A percentile compares a stretch with the other conserved stretches of the same genome.
These are phyloP conservation scores for Fusarium sp. DNA, from an alignment of 2,329 filamentous ascomycete species.

Conservation along the genomic window DNA sequence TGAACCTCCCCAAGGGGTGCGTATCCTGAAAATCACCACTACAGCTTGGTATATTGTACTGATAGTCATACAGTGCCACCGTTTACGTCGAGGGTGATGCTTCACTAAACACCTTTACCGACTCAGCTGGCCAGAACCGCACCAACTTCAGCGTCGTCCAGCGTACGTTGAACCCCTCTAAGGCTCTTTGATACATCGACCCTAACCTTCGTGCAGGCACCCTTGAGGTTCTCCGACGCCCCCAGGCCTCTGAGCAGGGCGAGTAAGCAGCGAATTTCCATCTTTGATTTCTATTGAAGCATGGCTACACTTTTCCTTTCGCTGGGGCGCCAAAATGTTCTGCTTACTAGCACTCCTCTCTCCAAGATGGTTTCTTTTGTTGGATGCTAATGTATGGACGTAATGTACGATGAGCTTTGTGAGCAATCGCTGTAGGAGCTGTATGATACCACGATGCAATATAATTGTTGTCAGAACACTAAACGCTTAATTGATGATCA, in stretches of 20 bases:
- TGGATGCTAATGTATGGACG: conserved; percentile 38
- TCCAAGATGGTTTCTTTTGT: conserved; percentile 38
- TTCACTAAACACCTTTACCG: conserved; percentile 74
- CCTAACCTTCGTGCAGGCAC: conserved; percentile 53
- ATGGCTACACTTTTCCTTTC: conserved; percentile 3
- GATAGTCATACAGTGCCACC: conserved; percentile 69
- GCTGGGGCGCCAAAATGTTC: conserved; percentile 3
- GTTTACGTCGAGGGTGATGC: conserved; percentile 89
- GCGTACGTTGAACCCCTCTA: conserved; percentile 70
- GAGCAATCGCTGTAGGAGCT: conserved; percentile 30
- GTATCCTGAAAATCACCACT: conserved; percentile 49
- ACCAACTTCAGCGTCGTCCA: conserved; percentile 79
- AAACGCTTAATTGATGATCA: not conserved
- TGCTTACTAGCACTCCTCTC: conserved; percentile 38
- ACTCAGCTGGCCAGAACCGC: conserved; percentile 76
- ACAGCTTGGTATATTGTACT: conserved; percentile 15
- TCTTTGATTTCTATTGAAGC: conserved; percentile 1
- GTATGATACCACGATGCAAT: conserved; percentile 49
- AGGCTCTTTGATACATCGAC: not conserved
- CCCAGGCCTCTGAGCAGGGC: conserved; percentile 47
- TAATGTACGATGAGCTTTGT: conserved; percentile 42
- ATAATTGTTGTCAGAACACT: conserved; percentile 26
- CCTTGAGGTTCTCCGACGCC: conserved; percentile 62
- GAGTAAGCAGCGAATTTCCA: conserved; percentile 31
- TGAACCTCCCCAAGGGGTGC: conserved; percentile 86